Percentiles rank a stretch among this genome's conserved stretches.
Conservation (phyloP, 2,329 filamentous ascomycete species). For the Penicillium concentricum region DNA sequence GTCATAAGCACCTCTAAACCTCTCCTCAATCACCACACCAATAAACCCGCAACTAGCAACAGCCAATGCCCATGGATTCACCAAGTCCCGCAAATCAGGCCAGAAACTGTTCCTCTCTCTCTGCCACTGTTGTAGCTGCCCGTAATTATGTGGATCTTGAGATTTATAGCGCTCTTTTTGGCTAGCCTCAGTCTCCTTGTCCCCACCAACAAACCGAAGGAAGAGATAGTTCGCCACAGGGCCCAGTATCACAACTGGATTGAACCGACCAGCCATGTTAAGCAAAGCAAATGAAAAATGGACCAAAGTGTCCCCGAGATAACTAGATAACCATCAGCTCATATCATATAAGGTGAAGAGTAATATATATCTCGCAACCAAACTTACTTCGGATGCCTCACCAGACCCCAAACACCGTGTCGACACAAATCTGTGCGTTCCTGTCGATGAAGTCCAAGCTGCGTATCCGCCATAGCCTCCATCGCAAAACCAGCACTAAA, state of each 20-base stretch:
- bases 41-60: slow-evolving; percentile 52
- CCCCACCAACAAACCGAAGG: slow-evolving; percentile 58
- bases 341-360: neutral
- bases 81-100: slow-evolving; percentile 51
- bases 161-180: slow-evolving; percentile 55
- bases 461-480: slow-evolving; percentile 57
- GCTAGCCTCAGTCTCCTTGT: slow-evolving; percentile 54
- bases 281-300: slow-evolving; percentile 61
- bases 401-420: slow-evolving; percentile 62
- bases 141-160: slow-evolving; percentile 52
- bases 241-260: slow-evolving; percentile 56
- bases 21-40: slow-evolving; percentile 50
- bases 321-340: slow-evolving; percentile 41
- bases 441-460: slow-evolving; percentile 53
- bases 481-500: slow-evolving; percentile 58
- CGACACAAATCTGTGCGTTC: slow-evolving; percentile 47
- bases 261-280: slow-evolving; percentile 55
- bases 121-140: slow-evolving; percentile 54
- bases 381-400: slow-evolving; percentile 61
- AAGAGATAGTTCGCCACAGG: slow-evolving; percentile 59
- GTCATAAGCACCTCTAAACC: slow-evolving; percentile 13
- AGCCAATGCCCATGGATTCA: slow-evolving; percentile 58
- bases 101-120: slow-evolving; percentile 61
- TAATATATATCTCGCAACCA: neutral
- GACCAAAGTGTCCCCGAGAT: slow-evolving; percentile 60